phyloP scores from a whole-genome alignment of 495 filamentous ascomycete genomes.

The Neohortaea acidophila region DNA sequence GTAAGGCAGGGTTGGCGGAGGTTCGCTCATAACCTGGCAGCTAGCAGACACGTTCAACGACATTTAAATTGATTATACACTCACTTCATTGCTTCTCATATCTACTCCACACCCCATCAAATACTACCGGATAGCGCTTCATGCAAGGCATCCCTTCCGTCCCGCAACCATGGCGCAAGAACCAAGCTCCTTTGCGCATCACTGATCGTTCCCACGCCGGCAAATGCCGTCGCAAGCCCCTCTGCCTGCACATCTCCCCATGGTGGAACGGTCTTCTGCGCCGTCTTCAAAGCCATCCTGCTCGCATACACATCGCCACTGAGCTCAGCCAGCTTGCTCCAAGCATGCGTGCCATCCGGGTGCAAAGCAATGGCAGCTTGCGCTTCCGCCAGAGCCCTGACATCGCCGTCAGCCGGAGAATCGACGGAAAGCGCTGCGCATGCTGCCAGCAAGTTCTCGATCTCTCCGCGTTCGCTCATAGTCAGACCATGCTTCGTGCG shows the following conservation, averaged over 20 bases:
- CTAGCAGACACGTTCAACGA: too few species aligned
- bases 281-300: constrained; percentile 68
- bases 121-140: constrained; percentile 5
- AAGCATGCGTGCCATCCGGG: constrained; percentile 4
- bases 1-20: too few species aligned
- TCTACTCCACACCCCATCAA: not conserved
- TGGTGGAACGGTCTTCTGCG: constrained; percentile 56
- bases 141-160: constrained; percentile 45
- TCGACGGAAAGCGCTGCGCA: constrained; percentile 29
- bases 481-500: constrained; percentile 45
- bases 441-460: constrained; percentile 43
- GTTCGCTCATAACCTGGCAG: too few species aligned
- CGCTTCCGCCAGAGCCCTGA: constrained; percentile 21
- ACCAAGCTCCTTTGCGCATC: constrained; percentile 67
- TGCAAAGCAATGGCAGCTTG: constrained; percentile 7
- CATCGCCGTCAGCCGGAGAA: constrained; percentile 15
- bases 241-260: constrained; percentile 47
- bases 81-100: not conserved
- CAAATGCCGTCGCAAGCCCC: constrained; percentile 60
- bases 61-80: too few species aligned
- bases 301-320: constrained; percentile 43
- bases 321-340: constrained; percentile 35
- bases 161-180: constrained; percentile 60
- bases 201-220: constrained; percentile 50
- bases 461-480: constrained; percentile 32